Evolutionary conservation across 2,329 filamentous ascomycete species (phyloP).

Genomic region (Scortechinia acanthostroma): DNA sequence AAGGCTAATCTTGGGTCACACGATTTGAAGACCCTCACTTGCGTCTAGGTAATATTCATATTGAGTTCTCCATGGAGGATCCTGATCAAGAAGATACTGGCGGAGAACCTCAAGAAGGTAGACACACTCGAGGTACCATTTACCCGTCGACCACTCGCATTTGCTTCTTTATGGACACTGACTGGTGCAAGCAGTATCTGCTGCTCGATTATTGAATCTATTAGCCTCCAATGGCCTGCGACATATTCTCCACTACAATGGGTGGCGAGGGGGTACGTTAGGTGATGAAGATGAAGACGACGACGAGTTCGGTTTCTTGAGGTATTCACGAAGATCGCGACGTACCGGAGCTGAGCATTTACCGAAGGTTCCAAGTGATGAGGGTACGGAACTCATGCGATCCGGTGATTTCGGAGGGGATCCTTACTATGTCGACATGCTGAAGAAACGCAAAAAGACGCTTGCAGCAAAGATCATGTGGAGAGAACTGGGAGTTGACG

Average conservation of each 20-base stretch:
- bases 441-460: slow-evolving; percentile 1
- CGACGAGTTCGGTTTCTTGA: background rate
- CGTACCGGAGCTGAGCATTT: background rate
- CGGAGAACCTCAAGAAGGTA: background rate
- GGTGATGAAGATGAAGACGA: background rate
- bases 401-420: background rate
- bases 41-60: background rate
- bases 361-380: background rate
- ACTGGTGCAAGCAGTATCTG: background rate
- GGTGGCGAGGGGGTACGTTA: background rate
- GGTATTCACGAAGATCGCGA: background rate
- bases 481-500: background rate
- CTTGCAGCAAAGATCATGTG: background rate
- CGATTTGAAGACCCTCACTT: too few relatives aligned
- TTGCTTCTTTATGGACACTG: background rate
- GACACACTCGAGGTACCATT: background rate
- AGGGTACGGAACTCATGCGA: background rate
- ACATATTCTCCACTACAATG: background rate
- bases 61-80: background rate
- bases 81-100: background rate
- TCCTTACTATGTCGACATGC: background rate
- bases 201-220: background rate
- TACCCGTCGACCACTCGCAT: background rate
- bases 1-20: too few relatives aligned
- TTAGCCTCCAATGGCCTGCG: background rate